Percentiles rank a stretch among this genome's conserved stretches.
Conservation (phyloP, 2,329 filamentous ascomycete genomes). For the Penicillium olsonii region DNA sequence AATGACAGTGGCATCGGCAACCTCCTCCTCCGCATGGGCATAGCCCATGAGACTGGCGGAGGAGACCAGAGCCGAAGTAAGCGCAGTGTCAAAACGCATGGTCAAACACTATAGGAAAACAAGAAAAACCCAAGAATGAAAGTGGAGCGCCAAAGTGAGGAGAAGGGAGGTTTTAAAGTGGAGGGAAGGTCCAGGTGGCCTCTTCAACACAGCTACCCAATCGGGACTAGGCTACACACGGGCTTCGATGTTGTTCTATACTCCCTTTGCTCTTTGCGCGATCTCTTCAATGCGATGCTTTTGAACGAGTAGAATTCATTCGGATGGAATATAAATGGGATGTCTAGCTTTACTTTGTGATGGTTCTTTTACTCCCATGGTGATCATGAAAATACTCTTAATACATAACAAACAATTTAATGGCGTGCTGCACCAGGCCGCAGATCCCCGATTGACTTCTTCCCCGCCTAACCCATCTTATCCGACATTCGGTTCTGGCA, state of each 20-base stretch:
- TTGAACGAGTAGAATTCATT: no score
- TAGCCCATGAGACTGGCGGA: slow-evolving; percentile 68
- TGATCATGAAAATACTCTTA: not conserved
- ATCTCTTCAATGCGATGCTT: no score
- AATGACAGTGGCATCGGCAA: slow-evolving; percentile 56
- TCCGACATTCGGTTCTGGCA: not conserved
- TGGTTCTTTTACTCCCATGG: not conserved
- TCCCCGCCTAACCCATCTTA: not conserved
- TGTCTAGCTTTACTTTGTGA: not conserved
- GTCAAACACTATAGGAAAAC: slow-evolving; percentile 30
- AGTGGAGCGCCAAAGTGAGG: slow-evolving; percentile 18
- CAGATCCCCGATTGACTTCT: slow-evolving; percentile 1
- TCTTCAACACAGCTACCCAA: slow-evolving; percentile 36
- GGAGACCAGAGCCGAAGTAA: slow-evolving; percentile 68
- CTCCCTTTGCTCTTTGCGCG: not conserved
- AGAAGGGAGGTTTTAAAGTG: slow-evolving; percentile 32
- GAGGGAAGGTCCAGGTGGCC: slow-evolving; percentile 46
- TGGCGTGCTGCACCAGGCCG: not conserved
- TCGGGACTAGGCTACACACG: slow-evolving; percentile 24
- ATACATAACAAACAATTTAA: not conserved
- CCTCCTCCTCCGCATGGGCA: slow-evolving; percentile 69
- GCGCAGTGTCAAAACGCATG: slow-evolving; percentile 83
- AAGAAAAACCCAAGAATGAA: slow-evolving; percentile 21
- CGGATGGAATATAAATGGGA: not conserved
- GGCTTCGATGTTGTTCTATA: slow-evolving; percentile 11